Percentiles rank a stretch among this genome's conserved stretches.
Evolutionary conservation across 768 basidiomycete genomes (phyloP).

Genomic region (Lentinula edodes): DNA sequence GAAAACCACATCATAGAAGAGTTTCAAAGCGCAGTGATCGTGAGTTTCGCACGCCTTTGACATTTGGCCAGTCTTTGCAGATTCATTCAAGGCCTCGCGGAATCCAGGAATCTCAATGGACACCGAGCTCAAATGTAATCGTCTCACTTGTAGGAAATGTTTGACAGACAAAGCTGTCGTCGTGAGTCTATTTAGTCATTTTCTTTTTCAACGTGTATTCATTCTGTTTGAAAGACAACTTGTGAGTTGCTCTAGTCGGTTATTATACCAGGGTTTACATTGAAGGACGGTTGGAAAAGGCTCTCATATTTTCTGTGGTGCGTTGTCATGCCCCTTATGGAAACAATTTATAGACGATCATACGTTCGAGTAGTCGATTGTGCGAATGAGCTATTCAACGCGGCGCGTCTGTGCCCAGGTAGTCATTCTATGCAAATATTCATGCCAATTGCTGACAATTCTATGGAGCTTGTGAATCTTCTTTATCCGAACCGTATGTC

Average conservation of each 20-base stretch:
- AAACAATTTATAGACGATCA: neutral
- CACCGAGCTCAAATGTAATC: conserved; percentile 71
- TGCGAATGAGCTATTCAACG: conserved; percentile 78
- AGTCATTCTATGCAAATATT: conserved; percentile 2
- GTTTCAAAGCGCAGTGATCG: neutral
- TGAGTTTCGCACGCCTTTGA: neutral
- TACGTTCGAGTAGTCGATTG: conserved; percentile 63
- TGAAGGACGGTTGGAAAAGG: conserved; percentile 34
- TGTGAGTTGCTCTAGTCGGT: conserved; percentile 28
- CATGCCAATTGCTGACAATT: neutral
- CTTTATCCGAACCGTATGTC: conserved; percentile 70
- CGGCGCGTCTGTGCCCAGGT: conserved; percentile 78
- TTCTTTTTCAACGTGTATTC: neutral
- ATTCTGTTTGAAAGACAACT: conserved; percentile 36
- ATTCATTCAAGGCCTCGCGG: neutral
- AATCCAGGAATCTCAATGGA: conserved; percentile 43
- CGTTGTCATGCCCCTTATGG: neutral
- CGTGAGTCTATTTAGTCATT: conserved; percentile 40
- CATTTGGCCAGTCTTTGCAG: neutral
- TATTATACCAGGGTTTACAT: conserved; percentile 1
- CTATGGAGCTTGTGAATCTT: conserved; percentile 69
- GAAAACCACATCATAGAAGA: too few relatives aligned
- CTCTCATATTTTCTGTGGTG: conserved; percentile 85
- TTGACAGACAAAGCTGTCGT: conserved; percentile 81
- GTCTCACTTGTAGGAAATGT: conserved; percentile 64